These are phyloP conservation scores for Blastocystis sp. DNA, from an alignment of 352 stramenopile species.

Conservation along the genomic window DNA sequence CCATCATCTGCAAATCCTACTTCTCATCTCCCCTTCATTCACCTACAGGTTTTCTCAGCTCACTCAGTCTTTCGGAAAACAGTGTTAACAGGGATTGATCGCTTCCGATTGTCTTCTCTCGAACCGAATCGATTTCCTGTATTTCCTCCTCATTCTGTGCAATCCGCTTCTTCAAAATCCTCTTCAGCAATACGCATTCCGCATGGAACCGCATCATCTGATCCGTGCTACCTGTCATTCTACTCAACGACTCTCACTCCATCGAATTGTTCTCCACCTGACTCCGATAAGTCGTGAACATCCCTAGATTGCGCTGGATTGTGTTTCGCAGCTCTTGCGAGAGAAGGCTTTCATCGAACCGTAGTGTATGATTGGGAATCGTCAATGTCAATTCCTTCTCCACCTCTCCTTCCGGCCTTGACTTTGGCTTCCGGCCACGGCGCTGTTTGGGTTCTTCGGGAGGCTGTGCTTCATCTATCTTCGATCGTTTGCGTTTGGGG, in stretches of 20 bases:
- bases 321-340: not conserved
- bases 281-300: not conserved
- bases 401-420: not conserved
- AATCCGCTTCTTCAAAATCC: constrained; percentile 15
- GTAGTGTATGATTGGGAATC: not conserved
- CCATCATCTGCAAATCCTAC: not conserved
- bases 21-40: no score
- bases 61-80: not conserved
- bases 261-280: not conserved
- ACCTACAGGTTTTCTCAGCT: no score
- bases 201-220: not conserved
- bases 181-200: constrained; percentile 23
- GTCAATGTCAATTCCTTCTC: not conserved
- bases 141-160: not conserved
- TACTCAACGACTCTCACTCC: not conserved
- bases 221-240: not conserved
- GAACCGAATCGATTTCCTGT: not conserved
- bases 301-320: not conserved
- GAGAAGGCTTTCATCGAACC: not conserved
- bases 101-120: not conserved
- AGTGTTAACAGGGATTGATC: not conserved
- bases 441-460: not conserved
- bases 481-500: not conserved
- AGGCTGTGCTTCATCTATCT: not conserved
- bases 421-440: not conserved